Base-by-base conservation (phyloP, 129 eudicot species). In the Apium graveolens region DNA sequence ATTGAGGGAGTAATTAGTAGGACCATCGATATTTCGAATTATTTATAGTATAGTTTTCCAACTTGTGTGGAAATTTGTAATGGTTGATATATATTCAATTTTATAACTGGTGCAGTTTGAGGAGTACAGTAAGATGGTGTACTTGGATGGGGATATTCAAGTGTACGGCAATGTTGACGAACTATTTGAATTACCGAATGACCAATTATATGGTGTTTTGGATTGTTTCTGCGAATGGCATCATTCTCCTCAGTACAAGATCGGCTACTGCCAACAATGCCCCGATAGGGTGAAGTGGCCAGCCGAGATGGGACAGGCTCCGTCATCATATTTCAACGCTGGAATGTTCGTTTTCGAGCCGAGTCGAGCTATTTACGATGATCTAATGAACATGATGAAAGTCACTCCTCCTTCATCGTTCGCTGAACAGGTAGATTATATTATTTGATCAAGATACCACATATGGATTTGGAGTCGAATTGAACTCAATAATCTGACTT, bases 151-250 rank as follows among this genome's bases (percentile, higher is more conserved):
- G 10, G 98, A 93, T 63, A 93, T 90, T 9, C 92, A 90, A 74
- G 96, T 93, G 72, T 93, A 77, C 31, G 90, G 84, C 4, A 93
- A 89, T 82, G 87, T 90, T 14, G 98, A 93, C 80, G 90, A 93
- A 37, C 80, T 93, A 70, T 93, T 88, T 73, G 96, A 93, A 51
- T 77, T 93, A 44, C 89, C 87, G 3, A 79, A 86, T 41, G 98
- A 94, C 32, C 32, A 84, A 43, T 84, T 93, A 44, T 90, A 92
- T 77, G 96, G 90, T 3, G 96, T 90, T 21, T 84, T 92, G 91
- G 97, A 92, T 76, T 92, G 97, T 60, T 92, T 92, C 70, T 90
- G 97, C 42, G 96, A 92, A 44, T 93, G 98, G 98, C 84, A 90
- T 31, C 90, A 90, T 73, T 84, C 93, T 5, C 86, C 90, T 5